These are phyloP conservation scores for Castanospermum australe DNA, from an alignment of 306 rosid species.

Conservation along the genomic window DNA sequence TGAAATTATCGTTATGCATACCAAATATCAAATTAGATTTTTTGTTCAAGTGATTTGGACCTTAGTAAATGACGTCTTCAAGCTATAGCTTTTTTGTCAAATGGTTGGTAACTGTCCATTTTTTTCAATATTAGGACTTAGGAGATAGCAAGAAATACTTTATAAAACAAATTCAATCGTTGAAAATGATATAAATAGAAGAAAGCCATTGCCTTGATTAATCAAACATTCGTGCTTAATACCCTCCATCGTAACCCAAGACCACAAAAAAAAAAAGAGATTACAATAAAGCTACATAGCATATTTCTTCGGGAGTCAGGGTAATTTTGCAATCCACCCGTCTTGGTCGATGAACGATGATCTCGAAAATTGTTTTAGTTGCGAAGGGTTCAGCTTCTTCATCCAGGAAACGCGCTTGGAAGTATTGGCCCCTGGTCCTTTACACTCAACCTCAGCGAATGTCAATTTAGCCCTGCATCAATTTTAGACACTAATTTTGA, in stretches of 20 bases:
- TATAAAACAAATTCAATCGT: no score
- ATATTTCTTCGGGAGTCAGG: not conserved
- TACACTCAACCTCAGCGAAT: slow-evolving; percentile 30
- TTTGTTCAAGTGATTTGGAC: no score
- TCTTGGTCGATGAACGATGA: slow-evolving; percentile 43
- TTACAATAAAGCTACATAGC: not conserved
- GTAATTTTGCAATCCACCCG: slow-evolving; percentile 22
- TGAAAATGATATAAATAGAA: no score
- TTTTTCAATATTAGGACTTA: no score
- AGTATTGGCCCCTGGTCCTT: slow-evolving; percentile 32
- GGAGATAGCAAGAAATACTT: no score
- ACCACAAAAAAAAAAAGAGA: not conserved
- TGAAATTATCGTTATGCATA: no score
- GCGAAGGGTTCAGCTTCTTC: not conserved
- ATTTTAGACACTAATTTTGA: not conserved
- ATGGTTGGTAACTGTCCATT: no score
- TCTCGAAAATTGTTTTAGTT: not conserved
- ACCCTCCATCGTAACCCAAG: not conserved
- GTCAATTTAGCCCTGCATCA: not conserved
- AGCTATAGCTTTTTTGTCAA: no score
- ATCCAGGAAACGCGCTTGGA: slow-evolving; percentile 36
- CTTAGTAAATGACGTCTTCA: no score
- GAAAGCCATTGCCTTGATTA: no score
- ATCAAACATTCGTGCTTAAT: not conserved
- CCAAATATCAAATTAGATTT: no score